These are phyloP conservation scores for Xylaria sp. DNA, from an alignment of 495 filamentous ascomycete genomes.

Conservation along the genomic window DNA sequence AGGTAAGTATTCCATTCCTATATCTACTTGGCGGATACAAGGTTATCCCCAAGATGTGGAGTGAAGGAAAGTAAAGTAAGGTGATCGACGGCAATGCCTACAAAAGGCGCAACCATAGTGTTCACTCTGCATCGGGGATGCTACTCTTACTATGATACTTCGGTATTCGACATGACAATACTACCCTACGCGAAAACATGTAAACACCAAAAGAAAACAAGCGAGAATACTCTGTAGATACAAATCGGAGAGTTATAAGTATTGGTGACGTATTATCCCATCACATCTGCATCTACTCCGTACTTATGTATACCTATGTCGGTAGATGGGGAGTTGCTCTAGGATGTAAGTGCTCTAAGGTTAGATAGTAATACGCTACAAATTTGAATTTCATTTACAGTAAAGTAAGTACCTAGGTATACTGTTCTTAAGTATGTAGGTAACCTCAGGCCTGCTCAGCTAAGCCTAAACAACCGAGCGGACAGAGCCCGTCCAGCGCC, in stretches of 20 bases:
- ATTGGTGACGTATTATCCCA: constrained; percentile 3
- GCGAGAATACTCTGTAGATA: neutral
- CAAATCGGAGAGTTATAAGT: too few species aligned
- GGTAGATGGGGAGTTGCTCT: too few species aligned
- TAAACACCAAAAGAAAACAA: neutral
- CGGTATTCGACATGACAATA: neutral
- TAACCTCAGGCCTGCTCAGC: too few species aligned
- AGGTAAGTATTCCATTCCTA: neutral
- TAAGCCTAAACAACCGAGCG: constrained; percentile 1
- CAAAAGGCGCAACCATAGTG: neutral
- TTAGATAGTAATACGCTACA: too few species aligned
- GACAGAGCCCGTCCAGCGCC: neutral
- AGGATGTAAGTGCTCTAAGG: too few species aligned
- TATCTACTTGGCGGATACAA: neutral
- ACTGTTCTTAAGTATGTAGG: too few species aligned
- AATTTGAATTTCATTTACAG: too few species aligned
- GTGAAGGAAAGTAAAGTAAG: neutral
- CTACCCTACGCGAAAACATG: neutral
- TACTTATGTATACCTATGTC: too few species aligned
- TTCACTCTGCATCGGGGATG: neutral
- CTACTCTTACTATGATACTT: neutral
- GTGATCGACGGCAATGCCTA: neutral
- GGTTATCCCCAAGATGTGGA: neutral
- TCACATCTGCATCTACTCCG: neutral
- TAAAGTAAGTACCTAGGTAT: too few species aligned